A percentile compares a stretch with the other conserved stretches of the same genome.
Evolutionary conservation across 495 filamentous ascomycete genomes (phyloP).

Genomic region (Annulohypoxylon bovei): DNA sequence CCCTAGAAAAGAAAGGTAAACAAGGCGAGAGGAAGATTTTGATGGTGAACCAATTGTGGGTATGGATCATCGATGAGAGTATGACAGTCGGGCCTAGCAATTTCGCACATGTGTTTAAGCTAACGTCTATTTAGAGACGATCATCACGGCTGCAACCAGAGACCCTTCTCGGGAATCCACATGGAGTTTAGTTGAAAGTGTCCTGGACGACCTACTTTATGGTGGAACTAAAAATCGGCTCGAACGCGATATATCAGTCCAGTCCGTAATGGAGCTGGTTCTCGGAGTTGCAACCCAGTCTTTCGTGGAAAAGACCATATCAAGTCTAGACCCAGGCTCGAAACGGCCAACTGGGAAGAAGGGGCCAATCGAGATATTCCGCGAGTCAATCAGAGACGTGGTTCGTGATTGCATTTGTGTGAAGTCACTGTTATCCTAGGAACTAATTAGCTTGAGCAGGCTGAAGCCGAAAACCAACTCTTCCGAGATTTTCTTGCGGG

Average conservation of each 20-base stretch:
- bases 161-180: not conserved
- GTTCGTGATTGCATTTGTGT: not conserved
- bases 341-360: not conserved
- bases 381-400: conserved; percentile 33
- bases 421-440: not conserved
- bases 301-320: conserved; percentile 24
- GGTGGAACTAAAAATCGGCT: conserved; percentile 7
- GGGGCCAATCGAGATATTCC: conserved; percentile 34
- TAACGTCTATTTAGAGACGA: conserved; percentile 19
- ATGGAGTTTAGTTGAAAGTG: not conserved
- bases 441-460: conserved; percentile 16
- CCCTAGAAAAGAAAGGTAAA: not conserved
- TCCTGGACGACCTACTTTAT: conserved; percentile 7
- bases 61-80: conserved; percentile 32
- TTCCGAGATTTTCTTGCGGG: conserved; percentile 18
- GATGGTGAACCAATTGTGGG: conserved; percentile 30
- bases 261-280: conserved; percentile 22
- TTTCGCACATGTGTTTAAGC: too few relatives aligned
- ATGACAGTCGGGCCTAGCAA: too few relatives aligned
- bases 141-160: conserved; percentile 18
- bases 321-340: too few relatives aligned
- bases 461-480: conserved; percentile 14
- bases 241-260: conserved; percentile 17
- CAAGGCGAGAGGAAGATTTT: conserved; percentile 18
- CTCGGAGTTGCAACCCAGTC: conserved; percentile 16